Base-by-base conservation (phyloP, 345 rosid genomes). In the Cardamine occulta region DNA sequence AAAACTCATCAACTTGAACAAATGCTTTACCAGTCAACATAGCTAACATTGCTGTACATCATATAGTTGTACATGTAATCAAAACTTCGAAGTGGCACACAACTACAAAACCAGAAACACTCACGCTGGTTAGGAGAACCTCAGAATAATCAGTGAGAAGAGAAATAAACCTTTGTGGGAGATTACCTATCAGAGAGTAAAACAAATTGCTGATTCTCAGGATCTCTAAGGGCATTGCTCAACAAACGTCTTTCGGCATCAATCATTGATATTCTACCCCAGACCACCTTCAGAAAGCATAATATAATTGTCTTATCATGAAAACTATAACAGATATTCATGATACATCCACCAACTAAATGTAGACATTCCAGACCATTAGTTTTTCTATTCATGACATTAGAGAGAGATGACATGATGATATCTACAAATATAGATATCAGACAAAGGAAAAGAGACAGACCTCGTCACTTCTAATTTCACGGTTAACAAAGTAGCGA, bases 201-300 rank as follows among this genome's bases (percentile, higher is more conserved):
- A 72, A 96, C 89, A 85, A 96, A 96, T 81, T 91, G 99, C 80
- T 88, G 97, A 78, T 96, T 96, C 45, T 91, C 92, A 59, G 86
- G 85, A 86, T 96, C 97, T 76, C 79, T 69, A 35, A 96, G 89
- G 81, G 99, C 99, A 81, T 66, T 85, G 13, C 92, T 92, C 80
- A 96, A 40, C 65, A 96, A 84, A 63, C 99, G 87, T 79, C 85
- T 88, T 86, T 96, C 99, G 5, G 99, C 99, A 69, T 89, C 97
- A 80, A 93, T 80, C 99, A 96, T 96, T 26, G 99, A 89, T 66
- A 96, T 91, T 71, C 86, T 93, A 56, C 99, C 99, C 99, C 99
- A 96, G 12, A 88, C 83, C 72, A 96, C 98, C 99, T 96, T 56
- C 67, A 81, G n/a, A 47, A 59, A 63, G 62, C 53, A 66, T n/a